phyloP scores from a whole-genome alignment of 257 asterid genomes.

The Echites panduratus region DNA sequence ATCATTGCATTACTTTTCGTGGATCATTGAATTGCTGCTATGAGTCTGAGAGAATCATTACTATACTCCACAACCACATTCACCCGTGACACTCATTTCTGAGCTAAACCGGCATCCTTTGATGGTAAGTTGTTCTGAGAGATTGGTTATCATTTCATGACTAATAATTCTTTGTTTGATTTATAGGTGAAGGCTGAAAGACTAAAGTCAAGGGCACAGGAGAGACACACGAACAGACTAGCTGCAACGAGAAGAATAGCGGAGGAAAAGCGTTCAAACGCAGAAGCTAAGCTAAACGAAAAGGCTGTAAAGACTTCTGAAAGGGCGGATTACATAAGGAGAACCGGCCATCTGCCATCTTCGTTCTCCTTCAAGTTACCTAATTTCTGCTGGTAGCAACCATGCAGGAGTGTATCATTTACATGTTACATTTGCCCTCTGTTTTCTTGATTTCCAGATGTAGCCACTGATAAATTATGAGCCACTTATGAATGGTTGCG shows the following conservation, averaged over 20 bases:
- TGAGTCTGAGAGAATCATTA: background rate
- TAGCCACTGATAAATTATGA: background rate
- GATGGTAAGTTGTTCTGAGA: background rate
- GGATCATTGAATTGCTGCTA: too few species aligned
- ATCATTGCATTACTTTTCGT: background rate
- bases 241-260: slow-evolving; percentile 73
- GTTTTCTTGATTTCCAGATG: background rate
- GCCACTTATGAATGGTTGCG: background rate
- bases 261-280: slow-evolving; percentile 77
- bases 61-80: background rate
- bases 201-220: slow-evolving; percentile 71
- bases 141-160: too few species aligned
- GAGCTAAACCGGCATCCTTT: background rate
- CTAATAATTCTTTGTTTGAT: background rate
- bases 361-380: slow-evolving; percentile 59
- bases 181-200: slow-evolving; percentile 81
- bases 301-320: slow-evolving; percentile 62
- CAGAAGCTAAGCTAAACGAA: slow-evolving; percentile 73
- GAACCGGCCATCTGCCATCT: slow-evolving; percentile 70
- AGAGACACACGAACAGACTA: slow-evolving; percentile 56
- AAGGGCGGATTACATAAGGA: slow-evolving; percentile 68
- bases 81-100: background rate
- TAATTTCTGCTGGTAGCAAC: slow-evolving; percentile 52
- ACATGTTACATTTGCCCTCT: background rate
- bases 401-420: background rate